Evolutionary conservation across 1,284 basidiomycete species (phyloP).

Genomic region (Cronartium ribicola): DNA sequence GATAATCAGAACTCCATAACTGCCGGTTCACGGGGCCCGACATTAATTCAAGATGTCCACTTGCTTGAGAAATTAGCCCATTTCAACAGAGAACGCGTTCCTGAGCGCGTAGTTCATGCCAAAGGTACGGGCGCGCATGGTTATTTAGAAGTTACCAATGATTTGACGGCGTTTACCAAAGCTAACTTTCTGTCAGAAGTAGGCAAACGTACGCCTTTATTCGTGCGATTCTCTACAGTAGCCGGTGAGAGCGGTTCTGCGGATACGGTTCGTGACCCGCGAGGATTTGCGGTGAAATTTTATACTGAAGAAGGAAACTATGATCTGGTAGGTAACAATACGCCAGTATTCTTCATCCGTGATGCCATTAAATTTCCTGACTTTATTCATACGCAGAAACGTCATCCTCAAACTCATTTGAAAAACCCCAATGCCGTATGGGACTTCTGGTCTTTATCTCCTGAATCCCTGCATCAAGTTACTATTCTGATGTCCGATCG

Average conservation of each 20-base stretch:
- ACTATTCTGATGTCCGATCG: conserved; percentile 40
- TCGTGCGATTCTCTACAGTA: conserved; percentile 55
- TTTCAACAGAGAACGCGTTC: conserved; percentile 90
- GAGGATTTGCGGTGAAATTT: conserved; percentile 82
- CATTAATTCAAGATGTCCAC: conserved; percentile 3
- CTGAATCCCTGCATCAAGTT: conserved; percentile 42
- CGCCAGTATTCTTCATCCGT: conserved; percentile 45
- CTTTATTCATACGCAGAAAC: conserved; percentile 93
- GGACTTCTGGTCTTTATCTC: conserved; percentile 48
- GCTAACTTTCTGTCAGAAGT: conserved; percentile 65
- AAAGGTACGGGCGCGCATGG: conserved; percentile 87
- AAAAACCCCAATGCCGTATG: conserved; percentile 77
- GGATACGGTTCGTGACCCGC: conserved; percentile 85
- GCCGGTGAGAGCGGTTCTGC: conserved; percentile 74
- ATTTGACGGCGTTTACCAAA: conserved; percentile 73
- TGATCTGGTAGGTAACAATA: conserved; percentile 63
- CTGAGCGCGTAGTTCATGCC: conserved; percentile 63
- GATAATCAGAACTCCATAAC: too few species aligned
- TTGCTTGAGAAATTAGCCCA: conserved; percentile 75
- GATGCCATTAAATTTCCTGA: conserved; percentile 60
- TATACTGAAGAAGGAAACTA: conserved; percentile 79
- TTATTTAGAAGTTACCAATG: conserved; percentile 72
- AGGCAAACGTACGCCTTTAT: conserved; percentile 49
- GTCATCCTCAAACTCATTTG: conserved; percentile 79
- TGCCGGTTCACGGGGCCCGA: too few species aligned